A percentile compares a stretch with the other conserved stretches of the same genome.
Evolutionary conservation across 345 rosid species (phyloP).

Genomic region (Microthlaspi erraticum): DNA sequence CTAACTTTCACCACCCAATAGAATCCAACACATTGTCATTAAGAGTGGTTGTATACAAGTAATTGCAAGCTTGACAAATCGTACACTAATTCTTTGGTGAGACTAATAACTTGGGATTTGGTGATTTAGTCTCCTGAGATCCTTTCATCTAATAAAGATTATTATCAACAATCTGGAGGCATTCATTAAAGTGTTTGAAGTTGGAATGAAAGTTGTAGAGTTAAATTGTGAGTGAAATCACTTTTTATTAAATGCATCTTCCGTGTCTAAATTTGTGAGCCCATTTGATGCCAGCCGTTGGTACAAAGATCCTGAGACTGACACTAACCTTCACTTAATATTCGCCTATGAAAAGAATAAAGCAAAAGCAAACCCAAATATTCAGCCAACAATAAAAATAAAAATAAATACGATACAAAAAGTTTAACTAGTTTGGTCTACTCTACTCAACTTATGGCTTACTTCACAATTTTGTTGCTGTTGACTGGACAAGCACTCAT

Average conservation of each 20-base stretch:
- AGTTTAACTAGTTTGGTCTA: conserved; percentile 39
- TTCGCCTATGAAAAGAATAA: conserved; percentile 39
- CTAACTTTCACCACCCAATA: conserved; percentile 46
- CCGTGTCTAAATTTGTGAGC: conserved; percentile 38
- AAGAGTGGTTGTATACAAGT: conserved; percentile 39
- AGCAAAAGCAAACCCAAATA: conserved; percentile 36
- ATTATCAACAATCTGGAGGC: conserved; percentile 30
- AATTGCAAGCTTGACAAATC: conserved; percentile 42
- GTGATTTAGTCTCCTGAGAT: conserved; percentile 28
- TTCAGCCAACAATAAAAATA: conserved; percentile 18
- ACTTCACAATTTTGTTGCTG: conserved; percentile 37
- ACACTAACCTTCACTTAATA: conserved; percentile 37
- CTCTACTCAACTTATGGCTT: conserved; percentile 40
- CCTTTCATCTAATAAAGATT: conserved; percentile 4
- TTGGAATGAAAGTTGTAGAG: conserved; percentile 22
- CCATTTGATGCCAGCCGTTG: conserved; percentile 42
- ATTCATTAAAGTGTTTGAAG: conserved; percentile 25
- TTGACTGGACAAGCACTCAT: conserved; percentile 43
- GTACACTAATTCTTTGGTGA: conserved; percentile 28
- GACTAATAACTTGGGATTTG: conserved; percentile 40
- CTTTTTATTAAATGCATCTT: conserved; percentile 33
- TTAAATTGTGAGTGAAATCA: conserved; percentile 10
- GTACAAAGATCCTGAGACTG: conserved; percentile 42
- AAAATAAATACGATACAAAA: conserved; percentile 19
- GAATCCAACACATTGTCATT: conserved; percentile 38